These are phyloP conservation scores for Trichosanthes cucumerina DNA, from an alignment of 306 rosid genomes.

Conservation along the genomic window DNA sequence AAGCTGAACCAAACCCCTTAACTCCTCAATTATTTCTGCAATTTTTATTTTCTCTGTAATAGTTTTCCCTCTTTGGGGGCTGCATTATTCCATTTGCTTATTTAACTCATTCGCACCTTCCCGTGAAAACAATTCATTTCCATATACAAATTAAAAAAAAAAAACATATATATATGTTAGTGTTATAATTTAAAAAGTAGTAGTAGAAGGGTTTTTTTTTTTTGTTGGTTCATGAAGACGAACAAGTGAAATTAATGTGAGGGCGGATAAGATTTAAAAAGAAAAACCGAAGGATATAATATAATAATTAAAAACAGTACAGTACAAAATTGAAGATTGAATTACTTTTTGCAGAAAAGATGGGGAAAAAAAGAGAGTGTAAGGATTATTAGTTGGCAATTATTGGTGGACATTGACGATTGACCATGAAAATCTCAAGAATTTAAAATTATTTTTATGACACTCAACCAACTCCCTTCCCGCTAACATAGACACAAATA, in stretches of 20 bases:
- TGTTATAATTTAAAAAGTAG: not conserved
- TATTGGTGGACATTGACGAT: not conserved
- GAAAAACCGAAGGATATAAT: not conserved
- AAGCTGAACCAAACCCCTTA: constrained; percentile 8
- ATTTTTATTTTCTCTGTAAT: not conserved
- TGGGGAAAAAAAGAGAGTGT: not conserved
- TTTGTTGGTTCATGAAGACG: not conserved
- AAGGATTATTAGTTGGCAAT: constrained; percentile 1
- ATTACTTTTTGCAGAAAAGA: not conserved
- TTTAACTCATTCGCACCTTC: not conserved
- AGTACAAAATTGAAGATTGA: not conserved
- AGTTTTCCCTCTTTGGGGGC: not conserved
- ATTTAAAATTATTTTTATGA: not conserved
- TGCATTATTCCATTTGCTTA: not conserved
- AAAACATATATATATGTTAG: not conserved
- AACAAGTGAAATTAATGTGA: not conserved
- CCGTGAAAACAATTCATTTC: not conserved
- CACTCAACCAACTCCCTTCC: constrained; percentile 6
- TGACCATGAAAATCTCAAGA: not conserved
- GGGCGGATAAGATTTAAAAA: not conserved
- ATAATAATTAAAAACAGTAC: not conserved
- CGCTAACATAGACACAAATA: not conserved
- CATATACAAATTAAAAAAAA: no score
- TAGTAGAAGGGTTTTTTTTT: no score
- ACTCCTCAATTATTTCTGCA: not conserved